Conservation (phyloP, 208 protist genomes). For the Leishmania arabica region DNA sequence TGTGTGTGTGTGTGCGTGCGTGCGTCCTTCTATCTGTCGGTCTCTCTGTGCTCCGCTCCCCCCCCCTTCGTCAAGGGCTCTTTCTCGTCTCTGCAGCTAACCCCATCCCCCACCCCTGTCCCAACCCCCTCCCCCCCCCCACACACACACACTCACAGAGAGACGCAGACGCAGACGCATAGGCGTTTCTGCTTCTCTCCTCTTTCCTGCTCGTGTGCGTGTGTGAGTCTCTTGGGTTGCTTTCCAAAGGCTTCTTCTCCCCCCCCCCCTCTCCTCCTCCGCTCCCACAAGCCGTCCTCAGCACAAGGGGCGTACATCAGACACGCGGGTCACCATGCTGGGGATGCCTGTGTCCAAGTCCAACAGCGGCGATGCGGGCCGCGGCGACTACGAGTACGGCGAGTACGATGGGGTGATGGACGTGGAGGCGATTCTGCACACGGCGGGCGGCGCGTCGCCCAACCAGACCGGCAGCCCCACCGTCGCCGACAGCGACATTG, state of each 20-base stretch:
- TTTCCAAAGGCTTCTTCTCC: background rate
- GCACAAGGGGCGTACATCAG: background rate
- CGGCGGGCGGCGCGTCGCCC: background rate
- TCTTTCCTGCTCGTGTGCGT: background rate
- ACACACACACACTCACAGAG: too few species aligned
- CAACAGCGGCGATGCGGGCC: background rate
- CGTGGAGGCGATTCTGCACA: slow-evolving; percentile 27
- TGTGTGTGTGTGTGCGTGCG: background rate
- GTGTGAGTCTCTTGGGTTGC: background rate
- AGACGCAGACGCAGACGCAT: too few species aligned
- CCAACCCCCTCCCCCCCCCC: too few species aligned
- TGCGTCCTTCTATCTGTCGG: background rate
- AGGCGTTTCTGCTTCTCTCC: too few species aligned
- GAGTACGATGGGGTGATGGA: slow-evolving; percentile 32
- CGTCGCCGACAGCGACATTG: background rate
- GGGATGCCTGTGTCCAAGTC: slow-evolving; percentile 1
- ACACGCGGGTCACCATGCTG: background rate
- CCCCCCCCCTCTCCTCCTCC: too few species aligned
- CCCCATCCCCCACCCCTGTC: too few species aligned
- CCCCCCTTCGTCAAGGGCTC: too few species aligned
- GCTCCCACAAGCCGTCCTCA: background rate
- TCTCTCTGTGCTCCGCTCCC: background rate
- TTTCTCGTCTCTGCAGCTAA: too few species aligned
- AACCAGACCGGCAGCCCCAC: slow-evolving; percentile 2
- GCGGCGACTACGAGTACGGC: slow-evolving; percentile 19